Base-by-base conservation (phyloP, 495 filamentous ascomycete species). In the Neurospora hispaniola region DNA sequence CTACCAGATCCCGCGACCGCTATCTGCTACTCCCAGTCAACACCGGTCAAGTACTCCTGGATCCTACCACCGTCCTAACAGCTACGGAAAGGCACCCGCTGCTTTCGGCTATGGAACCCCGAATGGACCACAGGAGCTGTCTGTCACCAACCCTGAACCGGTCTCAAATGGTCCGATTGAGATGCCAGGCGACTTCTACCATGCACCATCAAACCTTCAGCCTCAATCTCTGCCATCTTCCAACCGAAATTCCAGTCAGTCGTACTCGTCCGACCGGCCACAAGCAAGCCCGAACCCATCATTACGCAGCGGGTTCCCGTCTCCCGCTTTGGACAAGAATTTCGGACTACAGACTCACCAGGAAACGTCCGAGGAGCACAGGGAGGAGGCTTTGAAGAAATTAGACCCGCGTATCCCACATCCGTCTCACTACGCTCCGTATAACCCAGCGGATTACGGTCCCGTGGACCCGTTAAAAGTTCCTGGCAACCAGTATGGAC, bases 401-500 rank as follows among this genome's bases (percentile, higher is more conserved):
- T 72, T 73, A 11, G 74, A 77, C 44, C 72, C 76, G 31, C 76
- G 70, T 8, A 72, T 72, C 39, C 71, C 71, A n/a, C 79, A 74
- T 16, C 73, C 74, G 1, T 73, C 76, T n/a, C 79, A 73, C 14
- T 77, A 74, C 18, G 79, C 80, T 4, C 77, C 77, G 2, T 85
- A 85, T 71, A 85, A 85, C 71, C 83, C 84, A 9, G 80, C 82
- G 2, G 82, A 85, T 72, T 85, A 84, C 31, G 82, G 79, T 11
- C 80, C 80, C 71, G 54, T 74, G 18, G 48, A 62, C 14, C 71
- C 71, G n/a, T n/a, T 14, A 14, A 46, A 71, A n/a, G 35, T 35
- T 35, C 70, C 38, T 12, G 35, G 4, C 2, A 46, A 71, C 14
- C 54, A 66, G 54, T 40, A 46, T 66, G 10, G 12, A 18, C 14